phyloP scores from a whole-genome alignment of 148 eudicot genomes.

The Rhododendron molle region DNA sequence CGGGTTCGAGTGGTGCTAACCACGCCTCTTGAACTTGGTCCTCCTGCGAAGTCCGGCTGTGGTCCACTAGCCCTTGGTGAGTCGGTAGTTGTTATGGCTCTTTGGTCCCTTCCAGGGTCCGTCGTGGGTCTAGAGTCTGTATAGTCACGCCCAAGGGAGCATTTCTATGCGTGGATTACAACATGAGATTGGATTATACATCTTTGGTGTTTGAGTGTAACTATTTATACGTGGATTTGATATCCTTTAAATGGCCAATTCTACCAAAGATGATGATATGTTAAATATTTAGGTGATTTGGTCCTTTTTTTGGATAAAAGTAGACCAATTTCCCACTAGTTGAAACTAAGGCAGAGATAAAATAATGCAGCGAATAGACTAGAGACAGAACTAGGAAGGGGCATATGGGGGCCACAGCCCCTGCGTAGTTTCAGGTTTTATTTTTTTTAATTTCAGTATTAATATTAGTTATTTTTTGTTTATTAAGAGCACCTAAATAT shows the following conservation, averaged over 20 bases:
- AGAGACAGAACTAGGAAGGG: too few species aligned
- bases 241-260: background rate
- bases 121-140: too few species aligned
- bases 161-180: background rate
- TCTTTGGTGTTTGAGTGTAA: background rate
- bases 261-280: background rate
- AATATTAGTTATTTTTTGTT: too few species aligned
- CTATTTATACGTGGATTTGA: background rate
- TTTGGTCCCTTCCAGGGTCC: too few species aligned
- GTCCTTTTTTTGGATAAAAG: background rate
- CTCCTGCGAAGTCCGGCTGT: background rate
- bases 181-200: background rate
- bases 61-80: background rate
- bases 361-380: background rate
- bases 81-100: too few species aligned
- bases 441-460: too few species aligned
- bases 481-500: too few species aligned
- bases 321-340: background rate
- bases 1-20: too few species aligned
- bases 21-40: background rate
- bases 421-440: too few species aligned
- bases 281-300: background rate
- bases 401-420: too few species aligned
- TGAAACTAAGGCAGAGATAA: background rate
- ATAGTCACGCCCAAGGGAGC: too few species aligned